These are phyloP conservation scores for Cyberlindnera veronae DNA, from an alignment of 805 yeast species.

Conservation along the genomic window DNA sequence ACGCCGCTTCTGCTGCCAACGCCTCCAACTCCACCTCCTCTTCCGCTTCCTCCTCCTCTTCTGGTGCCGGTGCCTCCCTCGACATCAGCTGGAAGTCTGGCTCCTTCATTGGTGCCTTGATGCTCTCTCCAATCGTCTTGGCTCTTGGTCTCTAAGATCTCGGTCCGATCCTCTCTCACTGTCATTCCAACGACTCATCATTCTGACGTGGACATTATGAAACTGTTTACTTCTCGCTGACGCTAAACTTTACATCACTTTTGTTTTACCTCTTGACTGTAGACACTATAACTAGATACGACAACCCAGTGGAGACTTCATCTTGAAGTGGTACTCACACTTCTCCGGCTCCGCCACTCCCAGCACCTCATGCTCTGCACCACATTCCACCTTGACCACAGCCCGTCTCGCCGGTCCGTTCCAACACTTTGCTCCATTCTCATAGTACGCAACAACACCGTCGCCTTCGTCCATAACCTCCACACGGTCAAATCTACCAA, in stretches of 20 bases:
- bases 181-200: too few relatives aligned
- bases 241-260: too few relatives aligned
- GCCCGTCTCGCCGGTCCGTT: conserved; percentile 87
- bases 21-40: conserved; percentile 23
- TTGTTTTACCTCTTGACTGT: too few relatives aligned
- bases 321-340: conserved; percentile 66
- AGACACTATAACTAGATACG: background rate
- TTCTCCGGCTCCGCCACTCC: conserved; percentile 84
- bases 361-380: conserved; percentile 49
- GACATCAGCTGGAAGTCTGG: conserved; percentile 41
- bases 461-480: conserved; percentile 30
- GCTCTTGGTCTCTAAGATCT: conserved; percentile 27
- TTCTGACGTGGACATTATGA: too few relatives aligned
- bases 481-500: conserved; percentile 43
- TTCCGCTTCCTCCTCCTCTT: conserved; percentile 23
- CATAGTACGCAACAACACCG: conserved; percentile 39
- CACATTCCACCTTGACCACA: conserved; percentile 62
- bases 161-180: too few relatives aligned
- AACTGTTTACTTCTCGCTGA: too few relatives aligned
- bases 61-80: conserved; percentile 32
- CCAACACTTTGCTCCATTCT: conserved; percentile 83
- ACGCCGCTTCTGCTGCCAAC: conserved; percentile 17
- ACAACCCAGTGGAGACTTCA: conserved; percentile 42
- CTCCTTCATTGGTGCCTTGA: conserved; percentile 34
- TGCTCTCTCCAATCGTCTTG: conserved; percentile 35